Base-by-base conservation (phyloP, 208 protist species). In the Wallacemonas rigidus region DNA sequence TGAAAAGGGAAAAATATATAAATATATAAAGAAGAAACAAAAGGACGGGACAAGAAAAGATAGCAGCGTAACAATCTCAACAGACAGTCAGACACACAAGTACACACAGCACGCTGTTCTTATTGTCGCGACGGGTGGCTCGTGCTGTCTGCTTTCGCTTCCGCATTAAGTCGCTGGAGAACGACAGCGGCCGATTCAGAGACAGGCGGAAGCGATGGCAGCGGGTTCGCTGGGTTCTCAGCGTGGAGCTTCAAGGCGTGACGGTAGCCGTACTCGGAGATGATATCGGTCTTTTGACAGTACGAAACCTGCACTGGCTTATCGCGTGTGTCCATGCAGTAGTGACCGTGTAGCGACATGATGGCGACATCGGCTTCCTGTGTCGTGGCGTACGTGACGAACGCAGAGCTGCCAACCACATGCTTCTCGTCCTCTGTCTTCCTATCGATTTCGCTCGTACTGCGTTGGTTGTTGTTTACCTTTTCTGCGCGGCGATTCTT, bases 281-380 rank as follows among this genome's bases (percentile, higher is more conserved):
- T 83, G 45, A 87, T 67, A 53, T 84, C 78, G 15, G 83, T 88
- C 47, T 82, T 80, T 39, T 86, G 73, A 69, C 82, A 91, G 74
- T 91, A 91, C 8, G 72, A 80, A 53, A 91, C 86, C 61, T 91
- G 86, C 71, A 91, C 53, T 48, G 82, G 86, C 51, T 85, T 77
- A 36, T 86, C 80, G 43, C 86, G 76, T 67, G 39, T 76, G 70
- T 80, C 80, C 80, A 91, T 87, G 72, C 72, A 77, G 70, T 86
- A 86, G 7, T 54, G 71, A 47, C 71, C 71, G 71, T 90, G 86
- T 45, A 90, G 75, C 4, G 77, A 69, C 39, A 75, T 65, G 58
- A 90, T 90, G 48, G 86, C 79, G n/a, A 68, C 53, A 63, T 90
- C 86, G 6, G 86, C 86, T 67, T 90, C 86, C 14, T 80, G 71